phyloP scores from a whole-genome alignment of 2,329 filamentous ascomycete genomes.

The Capronia americana region DNA sequence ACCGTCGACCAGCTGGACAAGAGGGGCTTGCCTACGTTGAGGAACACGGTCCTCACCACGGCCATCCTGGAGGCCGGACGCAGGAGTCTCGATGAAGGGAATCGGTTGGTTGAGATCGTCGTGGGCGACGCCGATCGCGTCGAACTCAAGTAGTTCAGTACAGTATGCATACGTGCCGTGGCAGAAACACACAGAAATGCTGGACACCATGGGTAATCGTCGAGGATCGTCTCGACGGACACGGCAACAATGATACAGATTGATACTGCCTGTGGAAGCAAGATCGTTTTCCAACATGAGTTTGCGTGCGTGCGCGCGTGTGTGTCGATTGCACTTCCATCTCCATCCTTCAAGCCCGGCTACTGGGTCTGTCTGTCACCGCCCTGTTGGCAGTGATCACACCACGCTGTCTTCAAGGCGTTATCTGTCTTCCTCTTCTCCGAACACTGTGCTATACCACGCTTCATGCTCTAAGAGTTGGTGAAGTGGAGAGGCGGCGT shows the following conservation, averaged over 20 bases:
- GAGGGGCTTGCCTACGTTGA: slow-evolving; percentile 81
- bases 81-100: slow-evolving; percentile 81
- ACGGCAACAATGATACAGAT: not conserved
- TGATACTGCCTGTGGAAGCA: not conserved
- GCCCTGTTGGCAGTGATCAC: not conserved
- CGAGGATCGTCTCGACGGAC: not conserved
- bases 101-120: slow-evolving; percentile 77
- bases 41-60: slow-evolving; percentile 88
- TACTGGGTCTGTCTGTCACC: not conserved
- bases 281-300: not conserved
- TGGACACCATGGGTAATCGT: not conserved
- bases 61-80: slow-evolving; percentile 89
- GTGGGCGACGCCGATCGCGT: slow-evolving; percentile 53
- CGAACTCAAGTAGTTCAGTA: slow-evolving; percentile 21
- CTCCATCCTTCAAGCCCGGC: not conserved
- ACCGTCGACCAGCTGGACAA: slow-evolving; percentile 78
- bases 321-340: not conserved
- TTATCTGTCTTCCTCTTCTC: not conserved
- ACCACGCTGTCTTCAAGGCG: not conserved
- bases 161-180: not conserved
- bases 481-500: not conserved
- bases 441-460: not conserved
- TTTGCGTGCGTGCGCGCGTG: not conserved
- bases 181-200: not conserved
- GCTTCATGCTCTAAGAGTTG: not conserved